Percentiles rank a stretch among this genome's conserved stretches.
Evolutionary conservation across 2,329 filamentous ascomycete species (phyloP).

Genomic region (Xylaria sp.): DNA sequence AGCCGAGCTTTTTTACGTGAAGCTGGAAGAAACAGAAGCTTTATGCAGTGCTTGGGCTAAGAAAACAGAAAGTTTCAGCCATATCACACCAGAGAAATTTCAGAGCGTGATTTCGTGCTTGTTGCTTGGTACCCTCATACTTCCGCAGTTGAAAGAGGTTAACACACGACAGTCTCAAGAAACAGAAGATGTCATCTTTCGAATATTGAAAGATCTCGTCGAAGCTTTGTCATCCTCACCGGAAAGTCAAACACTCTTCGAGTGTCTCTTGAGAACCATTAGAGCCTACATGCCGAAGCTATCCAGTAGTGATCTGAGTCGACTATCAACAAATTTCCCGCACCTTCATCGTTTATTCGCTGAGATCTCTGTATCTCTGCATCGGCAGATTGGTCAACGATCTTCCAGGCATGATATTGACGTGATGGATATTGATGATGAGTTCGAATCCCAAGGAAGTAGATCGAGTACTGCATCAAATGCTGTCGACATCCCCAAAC

Average conservation of each 20-base stretch:
- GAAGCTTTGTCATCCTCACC: slow-evolving; percentile 55
- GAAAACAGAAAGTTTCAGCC: slow-evolving; percentile 57
- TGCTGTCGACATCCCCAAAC: slow-evolving; percentile 57
- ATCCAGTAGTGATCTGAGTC: slow-evolving; percentile 51
- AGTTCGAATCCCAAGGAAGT: slow-evolving; percentile 70
- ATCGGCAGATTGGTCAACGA: slow-evolving; percentile 49
- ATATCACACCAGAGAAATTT: slow-evolving; percentile 63
- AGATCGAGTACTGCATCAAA: slow-evolving; percentile 54
- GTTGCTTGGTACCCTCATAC: slow-evolving; percentile 57
- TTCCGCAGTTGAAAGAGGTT: slow-evolving; percentile 59
- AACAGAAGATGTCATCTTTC: slow-evolving; percentile 57
- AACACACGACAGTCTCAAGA: slow-evolving; percentile 61
- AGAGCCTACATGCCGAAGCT: slow-evolving; percentile 60
- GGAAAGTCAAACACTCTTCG: slow-evolving; percentile 58
- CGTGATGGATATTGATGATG: slow-evolving; percentile 63
- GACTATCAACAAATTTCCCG: slow-evolving; percentile 52
- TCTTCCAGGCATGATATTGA: slow-evolving; percentile 44
- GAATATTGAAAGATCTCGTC: slow-evolving; percentile 55
- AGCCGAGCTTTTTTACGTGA: slow-evolving; percentile 64
- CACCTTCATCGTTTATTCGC: slow-evolving; percentile 58
- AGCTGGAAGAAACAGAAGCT: slow-evolving; percentile 60
- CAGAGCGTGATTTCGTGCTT: slow-evolving; percentile 63
- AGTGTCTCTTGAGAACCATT: slow-evolving; percentile 58
- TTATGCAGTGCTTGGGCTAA: slow-evolving; percentile 60
- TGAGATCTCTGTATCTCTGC: slow-evolving; percentile 52